phyloP scores from a whole-genome alignment of 345 rosid genomes.

The Hibiscus trionum region DNA sequence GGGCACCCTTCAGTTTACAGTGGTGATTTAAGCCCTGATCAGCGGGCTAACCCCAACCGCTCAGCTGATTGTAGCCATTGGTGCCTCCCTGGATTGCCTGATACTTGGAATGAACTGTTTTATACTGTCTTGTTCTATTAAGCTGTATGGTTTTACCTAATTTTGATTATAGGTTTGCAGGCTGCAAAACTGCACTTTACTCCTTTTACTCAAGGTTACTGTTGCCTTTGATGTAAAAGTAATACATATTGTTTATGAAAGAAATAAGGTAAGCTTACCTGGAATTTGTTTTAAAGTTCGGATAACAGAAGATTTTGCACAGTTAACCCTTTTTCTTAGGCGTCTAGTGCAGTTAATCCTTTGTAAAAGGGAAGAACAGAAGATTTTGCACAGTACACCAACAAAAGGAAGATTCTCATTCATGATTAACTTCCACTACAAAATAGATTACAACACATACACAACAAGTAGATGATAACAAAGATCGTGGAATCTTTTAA shows the following conservation, averaged over 20 bases:
- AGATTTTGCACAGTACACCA: neutral
- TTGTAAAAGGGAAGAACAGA: neutral
- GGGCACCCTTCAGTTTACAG: constrained; percentile 91
- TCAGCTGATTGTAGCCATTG: constrained; percentile 98
- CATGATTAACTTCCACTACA: neutral
- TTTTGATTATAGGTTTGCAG: neutral
- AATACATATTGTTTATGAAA: neutral
- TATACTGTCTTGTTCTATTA: constrained; percentile 54
- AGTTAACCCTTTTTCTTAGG: too few species aligned
- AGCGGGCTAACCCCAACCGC: constrained; percentile 53
- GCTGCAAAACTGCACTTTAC: constrained; percentile 11
- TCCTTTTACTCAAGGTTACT: neutral
- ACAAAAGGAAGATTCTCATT: constrained; percentile 9
- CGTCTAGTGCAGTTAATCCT: too few species aligned
- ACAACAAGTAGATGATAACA: neutral
- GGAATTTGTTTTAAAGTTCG: too few species aligned
- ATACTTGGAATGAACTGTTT: constrained; percentile 82
- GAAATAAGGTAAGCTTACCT: neutral
- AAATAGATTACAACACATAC: neutral
- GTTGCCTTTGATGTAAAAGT: constrained; percentile 1
- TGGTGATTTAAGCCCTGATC: constrained; percentile 58
- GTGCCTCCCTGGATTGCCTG: constrained; percentile 98
- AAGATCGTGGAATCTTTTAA: neutral
- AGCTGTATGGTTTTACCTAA: neutral
- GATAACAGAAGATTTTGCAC: too few species aligned